Conservation (phyloP, 1,284 basidiomycete genomes). For the Boletus holoroseus region DNA sequence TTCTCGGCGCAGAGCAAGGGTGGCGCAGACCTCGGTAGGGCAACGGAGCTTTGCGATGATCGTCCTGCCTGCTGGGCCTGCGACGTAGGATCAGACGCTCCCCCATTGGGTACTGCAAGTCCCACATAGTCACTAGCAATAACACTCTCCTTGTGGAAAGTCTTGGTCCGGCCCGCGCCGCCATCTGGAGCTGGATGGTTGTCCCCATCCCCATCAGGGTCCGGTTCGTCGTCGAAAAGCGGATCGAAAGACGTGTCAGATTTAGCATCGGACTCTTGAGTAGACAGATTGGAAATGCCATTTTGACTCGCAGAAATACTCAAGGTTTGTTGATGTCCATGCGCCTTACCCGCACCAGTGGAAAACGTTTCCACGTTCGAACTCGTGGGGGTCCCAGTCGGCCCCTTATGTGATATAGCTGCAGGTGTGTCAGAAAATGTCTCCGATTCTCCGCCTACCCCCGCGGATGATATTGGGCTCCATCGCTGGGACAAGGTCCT, state of each 20-base stretch:
- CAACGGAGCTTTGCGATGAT: constrained; percentile 28
- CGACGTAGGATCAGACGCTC: constrained; percentile 27
- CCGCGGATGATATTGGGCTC: constrained; percentile 30
- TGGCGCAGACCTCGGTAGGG: constrained; percentile 65
- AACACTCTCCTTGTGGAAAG: constrained; percentile 18
- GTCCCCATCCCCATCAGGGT: constrained; percentile 43
- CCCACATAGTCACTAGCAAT: constrained; percentile 15
- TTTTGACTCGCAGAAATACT: constrained; percentile 24
- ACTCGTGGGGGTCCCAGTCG: constrained; percentile 14
- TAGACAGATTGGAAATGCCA: constrained; percentile 20
- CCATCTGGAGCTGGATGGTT: constrained; percentile 19
- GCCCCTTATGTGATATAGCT: constrained; percentile 9
- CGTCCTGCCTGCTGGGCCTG: constrained; percentile 30
- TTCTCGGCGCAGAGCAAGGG: constrained; percentile 58
- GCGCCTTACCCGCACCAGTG: constrained; percentile 17
- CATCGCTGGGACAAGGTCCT: constrained; percentile 37
- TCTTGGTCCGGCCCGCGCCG: constrained; percentile 10
- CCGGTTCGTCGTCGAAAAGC: constrained; percentile 72
- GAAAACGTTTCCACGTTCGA: constrained; percentile 22
- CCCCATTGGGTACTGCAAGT: constrained; percentile 26
- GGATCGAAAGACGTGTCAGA: constrained; percentile 77
- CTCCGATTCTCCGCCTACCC: constrained; percentile 22
- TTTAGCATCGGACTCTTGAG: constrained; percentile 53
- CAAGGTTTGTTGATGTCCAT: constrained; percentile 16
- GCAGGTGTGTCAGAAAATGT: constrained; percentile 9